Evolutionary conservation across 169 alveolate species (phyloP).

Genomic region (Ichthyophthirius multifiliis): DNA sequence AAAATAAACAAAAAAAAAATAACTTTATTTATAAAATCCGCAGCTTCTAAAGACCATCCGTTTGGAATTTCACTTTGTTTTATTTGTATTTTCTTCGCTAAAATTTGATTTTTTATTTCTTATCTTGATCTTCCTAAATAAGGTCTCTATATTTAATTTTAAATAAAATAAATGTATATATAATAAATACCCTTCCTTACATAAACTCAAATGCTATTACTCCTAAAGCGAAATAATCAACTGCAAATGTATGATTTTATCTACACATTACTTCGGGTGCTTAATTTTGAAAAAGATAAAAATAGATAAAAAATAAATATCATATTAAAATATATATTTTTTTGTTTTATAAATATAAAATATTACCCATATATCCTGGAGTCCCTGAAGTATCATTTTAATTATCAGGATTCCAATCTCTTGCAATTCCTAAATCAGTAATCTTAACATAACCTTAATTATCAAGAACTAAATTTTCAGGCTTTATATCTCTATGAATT

Average conservation of each 20-base stretch:
- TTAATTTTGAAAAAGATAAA: not conserved
- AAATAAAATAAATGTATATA: not conserved
- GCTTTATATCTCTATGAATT: conserved; percentile 81
- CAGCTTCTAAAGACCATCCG: conserved; percentile 79
- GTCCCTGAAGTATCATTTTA: conserved; percentile 58
- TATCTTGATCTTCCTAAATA: conserved; percentile 66
- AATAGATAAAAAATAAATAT: not conserved
- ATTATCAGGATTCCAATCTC: conserved; percentile 47
- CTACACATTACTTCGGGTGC: conserved; percentile 75
- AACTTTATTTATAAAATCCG: conserved; percentile 78
- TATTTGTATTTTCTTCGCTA: conserved; percentile 47
- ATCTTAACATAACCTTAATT: conserved; percentile 46
- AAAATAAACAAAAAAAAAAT: not conserved
- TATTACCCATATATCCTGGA: conserved; percentile 57
- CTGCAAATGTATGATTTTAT: conserved; percentile 44
- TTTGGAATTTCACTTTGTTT: conserved; percentile 67
- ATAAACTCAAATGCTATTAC: conserved; percentile 64
- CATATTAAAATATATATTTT: not conserved
- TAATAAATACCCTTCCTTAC: conserved; percentile 38
- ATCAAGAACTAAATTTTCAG: conserved; percentile 82
- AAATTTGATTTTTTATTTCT: conserved; percentile 43
- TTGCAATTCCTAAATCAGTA: conserved; percentile 61
- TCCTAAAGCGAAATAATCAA: conserved; percentile 67
- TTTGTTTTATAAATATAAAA: not conserved
- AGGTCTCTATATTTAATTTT: conserved; percentile 43